Evolutionary conservation across 176 grass and related monocot genomes (phyloP).

Genomic region (Rhynchospora breviuscula): DNA sequence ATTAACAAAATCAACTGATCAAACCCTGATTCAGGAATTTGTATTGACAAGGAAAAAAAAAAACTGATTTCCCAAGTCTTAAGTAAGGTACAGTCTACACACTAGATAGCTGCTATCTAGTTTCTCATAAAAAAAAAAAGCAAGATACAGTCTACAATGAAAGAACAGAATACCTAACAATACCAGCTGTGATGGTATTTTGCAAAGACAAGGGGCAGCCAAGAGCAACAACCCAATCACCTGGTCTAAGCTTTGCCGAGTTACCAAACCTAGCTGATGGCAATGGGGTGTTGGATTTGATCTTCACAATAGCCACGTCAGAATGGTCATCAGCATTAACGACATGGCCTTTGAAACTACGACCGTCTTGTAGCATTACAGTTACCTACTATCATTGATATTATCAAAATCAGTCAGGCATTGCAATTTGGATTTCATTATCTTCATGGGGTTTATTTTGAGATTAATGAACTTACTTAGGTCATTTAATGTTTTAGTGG

Average conservation of each 20-base stretch:
- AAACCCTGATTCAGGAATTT: neutral
- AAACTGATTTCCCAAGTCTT: neutral
- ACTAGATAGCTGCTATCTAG: too few species aligned
- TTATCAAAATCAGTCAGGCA: slow-evolving; percentile 1
- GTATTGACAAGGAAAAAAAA: neutral
- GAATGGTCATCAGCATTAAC: slow-evolving; percentile 52
- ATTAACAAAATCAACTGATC: neutral
- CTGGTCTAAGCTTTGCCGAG: slow-evolving; percentile 54
- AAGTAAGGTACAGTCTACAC: neutral
- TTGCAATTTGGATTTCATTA: neutral
- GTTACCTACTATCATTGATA: slow-evolving; percentile 44
- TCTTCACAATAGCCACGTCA: slow-evolving; percentile 81
- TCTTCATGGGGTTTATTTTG: neutral
- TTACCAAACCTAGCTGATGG: slow-evolving; percentile 66
- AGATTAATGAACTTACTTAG: neutral
- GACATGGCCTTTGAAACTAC: slow-evolving; percentile 56
- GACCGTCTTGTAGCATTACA: slow-evolving; percentile 86
- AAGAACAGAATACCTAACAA: slow-evolving; percentile 56
- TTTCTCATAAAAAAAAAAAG: too few species aligned
- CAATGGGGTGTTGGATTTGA: slow-evolving; percentile 66
- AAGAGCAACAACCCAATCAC: slow-evolving; percentile 75
- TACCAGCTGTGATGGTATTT: slow-evolving; percentile 93
- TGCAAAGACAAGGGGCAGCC: slow-evolving; percentile 72
- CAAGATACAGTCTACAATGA: neutral
- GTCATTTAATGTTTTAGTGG: neutral